Evolutionary conservation across 257 asterid genomes (phyloP).

Genomic region (Solanum okadae): DNA sequence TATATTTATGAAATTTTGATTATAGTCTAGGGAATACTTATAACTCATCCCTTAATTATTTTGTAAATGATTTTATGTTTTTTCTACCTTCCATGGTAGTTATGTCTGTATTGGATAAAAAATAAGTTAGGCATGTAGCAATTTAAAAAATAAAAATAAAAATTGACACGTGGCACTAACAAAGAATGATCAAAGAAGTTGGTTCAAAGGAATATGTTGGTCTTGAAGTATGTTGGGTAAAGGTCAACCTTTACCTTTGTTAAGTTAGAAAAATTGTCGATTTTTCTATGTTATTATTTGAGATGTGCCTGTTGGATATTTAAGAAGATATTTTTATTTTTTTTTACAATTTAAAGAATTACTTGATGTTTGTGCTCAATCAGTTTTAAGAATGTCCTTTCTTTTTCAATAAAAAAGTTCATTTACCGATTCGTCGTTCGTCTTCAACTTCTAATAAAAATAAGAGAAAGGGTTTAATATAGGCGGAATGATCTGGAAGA

Average conservation of each 20-base stretch:
- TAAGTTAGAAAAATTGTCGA: not conserved
- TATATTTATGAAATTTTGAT: too few species aligned
- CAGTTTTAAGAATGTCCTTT: not conserved
- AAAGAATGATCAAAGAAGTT: not conserved
- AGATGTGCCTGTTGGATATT: not conserved
- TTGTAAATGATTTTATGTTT: not conserved
- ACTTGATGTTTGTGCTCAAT: not conserved
- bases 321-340: not conserved
- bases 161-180: not conserved
- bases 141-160: too few species aligned
- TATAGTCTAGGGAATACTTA: fast-evolving
- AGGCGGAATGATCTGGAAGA: too few species aligned
- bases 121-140: not conserved
- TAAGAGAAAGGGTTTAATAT: too few species aligned
- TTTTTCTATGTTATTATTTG: not conserved
- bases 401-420: too few species aligned
- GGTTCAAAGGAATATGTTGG: not conserved
- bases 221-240: not conserved
- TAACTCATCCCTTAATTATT: too few species aligned
- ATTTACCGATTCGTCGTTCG: too few species aligned
- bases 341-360: too few species aligned
- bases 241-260: not conserved
- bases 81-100: not conserved
- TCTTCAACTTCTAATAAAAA: too few species aligned
- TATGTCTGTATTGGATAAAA: not conserved